phyloP scores from a whole-genome alignment of 257 asterid genomes.

The Nyctanthes arbortristis region DNA sequence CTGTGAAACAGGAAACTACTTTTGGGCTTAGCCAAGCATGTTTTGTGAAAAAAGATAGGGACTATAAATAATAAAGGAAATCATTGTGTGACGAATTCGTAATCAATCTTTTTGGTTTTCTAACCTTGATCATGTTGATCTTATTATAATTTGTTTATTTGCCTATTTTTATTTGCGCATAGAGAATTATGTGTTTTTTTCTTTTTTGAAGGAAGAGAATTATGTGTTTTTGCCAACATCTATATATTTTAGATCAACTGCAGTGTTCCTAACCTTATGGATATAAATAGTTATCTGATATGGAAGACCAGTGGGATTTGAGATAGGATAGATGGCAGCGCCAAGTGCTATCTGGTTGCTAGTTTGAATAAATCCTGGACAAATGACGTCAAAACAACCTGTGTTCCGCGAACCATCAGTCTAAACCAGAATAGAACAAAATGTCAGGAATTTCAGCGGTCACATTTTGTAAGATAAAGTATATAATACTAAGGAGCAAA shows the following conservation, averaged over 20 bases:
- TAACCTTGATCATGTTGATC: too few relatives aligned
- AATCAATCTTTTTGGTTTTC: too few relatives aligned
- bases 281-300: constrained; percentile 48
- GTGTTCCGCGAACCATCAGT: constrained; percentile 50
- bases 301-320: constrained; percentile 52
- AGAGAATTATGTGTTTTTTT: too few relatives aligned
- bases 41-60: too few relatives aligned
- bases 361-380: constrained; percentile 77
- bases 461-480: background rate
- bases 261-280: constrained; percentile 37
- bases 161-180: too few relatives aligned
- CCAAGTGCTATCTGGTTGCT: constrained; percentile 66
- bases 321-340: constrained; percentile 63
- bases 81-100: too few relatives aligned
- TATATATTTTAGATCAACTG: background rate
- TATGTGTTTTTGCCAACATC: too few relatives aligned
- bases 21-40: too few relatives aligned
- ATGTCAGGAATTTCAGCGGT: background rate
- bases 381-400: constrained; percentile 68
- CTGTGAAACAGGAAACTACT: too few relatives aligned
- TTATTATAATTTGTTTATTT: too few relatives aligned
- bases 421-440: constrained; percentile 24
- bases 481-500: background rate
- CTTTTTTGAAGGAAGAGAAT: too few relatives aligned
- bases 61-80: too few relatives aligned